Base-by-base conservation (phyloP, 2,329 filamentous ascomycete species). In the Fragosphaeria purpurea region DNA sequence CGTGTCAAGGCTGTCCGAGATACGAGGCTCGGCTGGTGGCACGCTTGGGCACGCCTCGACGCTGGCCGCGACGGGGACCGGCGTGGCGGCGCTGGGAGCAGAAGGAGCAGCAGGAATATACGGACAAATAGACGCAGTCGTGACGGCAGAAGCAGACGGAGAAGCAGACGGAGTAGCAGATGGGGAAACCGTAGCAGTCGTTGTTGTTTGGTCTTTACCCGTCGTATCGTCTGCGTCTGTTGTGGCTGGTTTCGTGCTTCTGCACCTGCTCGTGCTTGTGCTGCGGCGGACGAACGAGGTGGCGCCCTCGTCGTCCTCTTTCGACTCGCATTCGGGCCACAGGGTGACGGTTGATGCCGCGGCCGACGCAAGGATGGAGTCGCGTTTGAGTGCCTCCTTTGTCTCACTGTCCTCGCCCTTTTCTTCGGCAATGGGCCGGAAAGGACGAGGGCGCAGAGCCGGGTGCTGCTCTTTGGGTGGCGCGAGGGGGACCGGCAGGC, bases 391-490 rank as follows among this genome's bases (percentile, higher is more conserved):
- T 13, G 10, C 1, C 47, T 9, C 7, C 13, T 4, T 22, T 6
- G 40, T 22, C 44, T 34, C 61, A 11, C 32, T 41, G 6, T 59
- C 56, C n/a, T 56, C 58, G 45, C 37, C 48, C 49, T 71, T 67
- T 46, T 68, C 67, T 30, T 55, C 51, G 7, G 44, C 49, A 31
- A 63, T 59, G 10, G 62, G 60, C 35, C 60, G 58, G 30, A 54
- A 56, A 42, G 59, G 57, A 41, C 66, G 65, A 40, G 59, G 62
- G 51, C 76, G 70, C 49, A 79, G 67, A 12, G 75, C 72, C 22
- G 76, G 76, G 56, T 79, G 76, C 60, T 77, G 68, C 60, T 79
- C 75, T 2, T 65, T 63, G 9, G 74, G 74, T 41, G 71, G 71
- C 4, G 50, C 44, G 7, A 47, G 30, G 40, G 70, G 62, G 7